Evolutionary conservation across 1,139 yeast species (phyloP).

Genomic region (Trichomonascaceae sp.): DNA sequence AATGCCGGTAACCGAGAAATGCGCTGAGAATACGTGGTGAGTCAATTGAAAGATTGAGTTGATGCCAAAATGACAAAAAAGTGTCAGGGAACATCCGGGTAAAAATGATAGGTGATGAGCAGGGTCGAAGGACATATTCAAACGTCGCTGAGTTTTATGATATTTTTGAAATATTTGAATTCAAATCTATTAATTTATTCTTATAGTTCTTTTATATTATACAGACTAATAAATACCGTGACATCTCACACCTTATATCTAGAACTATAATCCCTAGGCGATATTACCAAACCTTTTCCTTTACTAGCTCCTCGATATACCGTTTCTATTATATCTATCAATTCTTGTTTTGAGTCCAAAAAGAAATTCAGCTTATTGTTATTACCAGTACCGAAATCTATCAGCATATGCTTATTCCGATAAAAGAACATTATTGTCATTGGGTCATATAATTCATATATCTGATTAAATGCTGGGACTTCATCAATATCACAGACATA

Average conservation of each 20-base stretch:
- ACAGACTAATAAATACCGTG: neutral
- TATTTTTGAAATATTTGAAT: neutral
- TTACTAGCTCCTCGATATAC: slow-evolving; percentile 86
- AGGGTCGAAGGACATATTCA: no score
- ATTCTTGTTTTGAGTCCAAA: slow-evolving; percentile 75
- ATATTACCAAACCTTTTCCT: slow-evolving; percentile 86
- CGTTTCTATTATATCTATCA: slow-evolving; percentile 86
- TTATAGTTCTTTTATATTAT: no score
- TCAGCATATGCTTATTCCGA: slow-evolving; percentile 92
- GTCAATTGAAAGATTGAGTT: neutral
- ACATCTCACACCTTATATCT: neutral
- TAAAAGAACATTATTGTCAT: slow-evolving; percentile 90
- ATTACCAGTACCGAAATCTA: slow-evolving; percentile 97
- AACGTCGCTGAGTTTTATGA: neutral
- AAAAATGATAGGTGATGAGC: no score
- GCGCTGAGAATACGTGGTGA: neutral
- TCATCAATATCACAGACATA: slow-evolving; percentile 84
- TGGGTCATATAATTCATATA: slow-evolving; percentile 91
- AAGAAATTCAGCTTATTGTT: slow-evolving; percentile 86
- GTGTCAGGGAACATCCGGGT: neutral
- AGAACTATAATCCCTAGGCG: slow-evolving; percentile 51
- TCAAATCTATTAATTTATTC: neutral
- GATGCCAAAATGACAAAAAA: neutral
- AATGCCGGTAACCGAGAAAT: neutral
- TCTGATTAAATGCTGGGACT: slow-evolving; percentile 86